Base-by-base conservation (phyloP, 2,329 filamentous ascomycete genomes). In the Zelopaecilomyces penicillatus region DNA sequence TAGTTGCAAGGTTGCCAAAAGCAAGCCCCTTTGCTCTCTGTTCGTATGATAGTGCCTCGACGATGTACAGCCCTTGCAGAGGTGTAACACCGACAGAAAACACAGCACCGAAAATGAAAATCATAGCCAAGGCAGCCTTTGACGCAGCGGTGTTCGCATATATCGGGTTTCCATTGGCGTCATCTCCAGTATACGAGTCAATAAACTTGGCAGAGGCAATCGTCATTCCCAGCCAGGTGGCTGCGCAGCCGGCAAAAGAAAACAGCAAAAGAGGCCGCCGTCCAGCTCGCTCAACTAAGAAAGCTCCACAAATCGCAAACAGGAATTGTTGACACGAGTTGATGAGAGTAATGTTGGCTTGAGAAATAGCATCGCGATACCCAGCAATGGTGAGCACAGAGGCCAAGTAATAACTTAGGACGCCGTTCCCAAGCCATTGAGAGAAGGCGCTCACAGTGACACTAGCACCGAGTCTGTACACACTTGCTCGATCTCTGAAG, bases 21-120 rank as follows among this genome's bases (percentile, higher is more conserved):
- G 69, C 71, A 69, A 76, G 75, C 5, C 73, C 73, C 57, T 76
- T 76, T 38, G 70, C 73, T 33, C 73, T 66, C 56, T 70, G 71
- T 55, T 75, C 71, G 49, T 72, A 75, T 9, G 64, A 68, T 4
- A 76, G 61, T 11, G 70, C 68, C 54, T 76, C 73, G 33, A 75
- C 71, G 2, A 71, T 68, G 51, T 74, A 76, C 11, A 76, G 54
- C 10, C 43, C 58, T 47, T 63, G 60, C 2, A 63, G 56, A 0
- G 60, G 61, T 1, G 60, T 64, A 42, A 62, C 59, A 37, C 58
- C 59, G 41, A 78, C 59, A 1, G 70, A 73, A 59, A 70, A 79
- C 29, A 73, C 64, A 46, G 72, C 69, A 2, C 71, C 71, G 48
- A 76, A 76, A 34, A 78, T 60, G 59, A 76, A 78, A 42, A 77